Evolutionary conservation across 2,329 filamentous ascomycete species (phyloP).

Genomic region (Parastagonospora nodorum): DNA sequence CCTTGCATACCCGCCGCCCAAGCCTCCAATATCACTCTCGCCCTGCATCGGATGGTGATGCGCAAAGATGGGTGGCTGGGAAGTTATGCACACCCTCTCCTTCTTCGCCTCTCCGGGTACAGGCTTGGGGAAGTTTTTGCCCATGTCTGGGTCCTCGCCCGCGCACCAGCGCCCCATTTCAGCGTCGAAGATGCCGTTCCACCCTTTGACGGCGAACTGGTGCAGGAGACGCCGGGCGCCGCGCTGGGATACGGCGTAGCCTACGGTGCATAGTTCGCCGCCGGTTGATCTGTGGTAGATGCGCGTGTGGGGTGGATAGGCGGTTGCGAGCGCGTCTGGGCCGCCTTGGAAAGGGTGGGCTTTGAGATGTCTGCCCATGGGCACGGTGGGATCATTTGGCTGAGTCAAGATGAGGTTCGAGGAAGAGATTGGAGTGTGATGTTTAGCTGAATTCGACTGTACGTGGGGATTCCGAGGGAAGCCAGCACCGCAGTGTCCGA

Average conservation of each 20-base stretch:
- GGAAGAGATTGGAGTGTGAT: constrained; percentile 10
- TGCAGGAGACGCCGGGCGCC: constrained; percentile 36
- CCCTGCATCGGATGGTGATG: constrained; percentile 38
- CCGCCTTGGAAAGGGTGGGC: constrained; percentile 37
- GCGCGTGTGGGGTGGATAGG: constrained; percentile 33
- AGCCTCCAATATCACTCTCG: constrained; percentile 37
- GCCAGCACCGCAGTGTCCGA: constrained; percentile 42
- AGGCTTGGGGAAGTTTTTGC: constrained; percentile 1
- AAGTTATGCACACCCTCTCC: constrained; percentile 33
- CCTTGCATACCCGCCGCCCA: constrained; percentile 37
- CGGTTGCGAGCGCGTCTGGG: constrained; percentile 29
- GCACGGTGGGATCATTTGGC: constrained; percentile 32
- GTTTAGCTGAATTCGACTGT: neutral
- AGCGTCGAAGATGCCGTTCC: constrained; percentile 37
- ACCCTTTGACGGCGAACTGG: constrained; percentile 34
- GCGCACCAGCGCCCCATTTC: constrained; percentile 38
- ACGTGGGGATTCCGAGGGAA: constrained; percentile 26
- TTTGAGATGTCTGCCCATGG: constrained; percentile 27
- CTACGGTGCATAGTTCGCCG: constrained; percentile 36
- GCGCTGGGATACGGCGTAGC: constrained; percentile 36
- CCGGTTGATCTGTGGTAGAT: constrained; percentile 35
- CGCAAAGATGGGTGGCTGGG: constrained; percentile 36
- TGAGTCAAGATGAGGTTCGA: constrained; percentile 27
- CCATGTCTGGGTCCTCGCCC: constrained; percentile 29
- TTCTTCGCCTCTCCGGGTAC: constrained; percentile 2